phyloP scores from a whole-genome alignment of 2,329 filamentous ascomycete genomes.

The Aureobasidium namibiae region DNA sequence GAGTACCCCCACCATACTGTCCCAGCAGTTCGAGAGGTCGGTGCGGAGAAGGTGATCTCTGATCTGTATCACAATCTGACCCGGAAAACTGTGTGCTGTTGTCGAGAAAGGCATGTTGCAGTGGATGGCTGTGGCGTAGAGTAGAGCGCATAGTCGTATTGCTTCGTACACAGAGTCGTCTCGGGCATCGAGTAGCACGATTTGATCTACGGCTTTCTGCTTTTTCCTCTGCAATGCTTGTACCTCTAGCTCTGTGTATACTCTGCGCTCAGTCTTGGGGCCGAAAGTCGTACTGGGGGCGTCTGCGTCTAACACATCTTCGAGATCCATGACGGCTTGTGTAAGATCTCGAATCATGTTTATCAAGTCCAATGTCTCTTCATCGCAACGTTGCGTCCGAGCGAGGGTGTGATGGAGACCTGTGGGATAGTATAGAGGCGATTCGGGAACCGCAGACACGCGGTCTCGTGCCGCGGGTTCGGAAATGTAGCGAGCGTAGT shows the following conservation, averaged over 20 bases:
- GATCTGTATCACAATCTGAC: constrained; percentile 14
- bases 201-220: neutral
- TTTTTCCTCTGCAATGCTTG: neutral
- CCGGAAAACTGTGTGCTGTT: neutral
- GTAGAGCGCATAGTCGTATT: constrained; percentile 19
- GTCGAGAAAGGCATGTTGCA: constrained; percentile 19
- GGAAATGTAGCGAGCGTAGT: neutral
- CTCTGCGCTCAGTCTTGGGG: neutral
- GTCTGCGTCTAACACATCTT: neutral
- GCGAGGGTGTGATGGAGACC: neutral
- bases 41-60: constrained; percentile 20
- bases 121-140: constrained; percentile 23
- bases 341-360: neutral
- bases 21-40: constrained; percentile 25
- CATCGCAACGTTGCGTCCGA: neutral
- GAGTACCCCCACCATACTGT: constrained; percentile 25
- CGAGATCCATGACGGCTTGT: neutral
- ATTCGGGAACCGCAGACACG: neutral
- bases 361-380: neutral
- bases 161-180: constrained; percentile 21
- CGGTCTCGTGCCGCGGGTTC: neutral
- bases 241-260: neutral
- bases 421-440: constrained; percentile 4
- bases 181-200: neutral
- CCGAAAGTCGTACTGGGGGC: neutral